phyloP scores from a whole-genome alignment of 2,329 filamentous ascomycete species.

The Passalora sequoiae region DNA sequence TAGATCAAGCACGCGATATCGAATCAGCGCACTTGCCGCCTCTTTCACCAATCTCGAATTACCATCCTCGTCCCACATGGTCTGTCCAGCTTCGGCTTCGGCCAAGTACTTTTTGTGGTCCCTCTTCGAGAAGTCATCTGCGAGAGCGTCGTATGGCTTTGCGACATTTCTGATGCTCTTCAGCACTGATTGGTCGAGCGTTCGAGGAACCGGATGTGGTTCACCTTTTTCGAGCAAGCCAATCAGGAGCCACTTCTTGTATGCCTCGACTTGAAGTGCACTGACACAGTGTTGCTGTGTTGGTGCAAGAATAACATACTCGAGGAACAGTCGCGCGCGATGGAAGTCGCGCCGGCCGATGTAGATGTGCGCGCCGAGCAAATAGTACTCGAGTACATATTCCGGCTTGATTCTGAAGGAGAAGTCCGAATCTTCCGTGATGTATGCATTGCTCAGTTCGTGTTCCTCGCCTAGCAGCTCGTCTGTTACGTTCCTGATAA shows the following conservation, averaged over 20 bases:
- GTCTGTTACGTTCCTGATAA: slow-evolving; percentile 34
- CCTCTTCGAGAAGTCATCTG: slow-evolving; percentile 60
- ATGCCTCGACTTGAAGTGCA: slow-evolving; percentile 73
- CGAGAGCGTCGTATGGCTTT: slow-evolving; percentile 67
- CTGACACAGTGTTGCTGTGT: slow-evolving; percentile 61
- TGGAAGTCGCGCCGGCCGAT: slow-evolving; percentile 40
- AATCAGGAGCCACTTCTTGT: slow-evolving; percentile 85
- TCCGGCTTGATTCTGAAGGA: slow-evolving; percentile 48
- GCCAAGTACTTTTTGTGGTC: slow-evolving; percentile 56
- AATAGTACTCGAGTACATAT: slow-evolving; percentile 53
- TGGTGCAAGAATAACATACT: slow-evolving; percentile 59
- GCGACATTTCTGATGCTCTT: slow-evolving; percentile 56
- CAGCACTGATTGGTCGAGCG: slow-evolving; percentile 49
- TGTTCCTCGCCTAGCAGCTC: slow-evolving; percentile 40
- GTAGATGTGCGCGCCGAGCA: slow-evolving; percentile 46
- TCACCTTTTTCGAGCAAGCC: slow-evolving; percentile 66
- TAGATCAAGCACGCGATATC: slow-evolving; percentile 69
- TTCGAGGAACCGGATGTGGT: slow-evolving; percentile 52
- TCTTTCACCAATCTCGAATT: slow-evolving; percentile 67
- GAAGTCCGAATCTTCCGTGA: slow-evolving; percentile 56
- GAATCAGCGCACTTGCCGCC: slow-evolving; percentile 65
- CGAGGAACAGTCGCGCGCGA: slow-evolving; percentile 44
- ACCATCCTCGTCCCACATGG: slow-evolving; percentile 54
- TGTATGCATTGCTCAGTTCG: slow-evolving; percentile 50
- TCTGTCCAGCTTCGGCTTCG: slow-evolving; percentile 57